Percentiles rank a stretch among this genome's conserved stretches.
These are phyloP conservation scores for Biscogniauxia mediterranea DNA, from an alignment of 2,329 filamentous ascomycete genomes.

Conservation along the genomic window DNA sequence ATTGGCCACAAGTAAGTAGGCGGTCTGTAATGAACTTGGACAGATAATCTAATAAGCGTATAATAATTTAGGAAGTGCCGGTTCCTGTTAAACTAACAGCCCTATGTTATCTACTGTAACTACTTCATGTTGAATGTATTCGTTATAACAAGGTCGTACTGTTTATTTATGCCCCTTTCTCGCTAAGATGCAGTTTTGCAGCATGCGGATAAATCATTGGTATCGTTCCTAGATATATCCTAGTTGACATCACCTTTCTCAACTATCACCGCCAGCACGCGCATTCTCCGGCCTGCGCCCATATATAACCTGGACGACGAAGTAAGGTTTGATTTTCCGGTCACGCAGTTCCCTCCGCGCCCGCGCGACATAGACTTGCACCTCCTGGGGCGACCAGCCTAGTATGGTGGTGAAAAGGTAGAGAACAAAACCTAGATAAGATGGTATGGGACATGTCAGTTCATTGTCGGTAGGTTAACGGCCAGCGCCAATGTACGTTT, in stretches of 20 bases:
- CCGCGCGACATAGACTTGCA: conserved; percentile 19
- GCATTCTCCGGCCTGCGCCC: conserved; percentile 19
- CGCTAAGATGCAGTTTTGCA: no score
- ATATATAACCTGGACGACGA: conserved; percentile 23
- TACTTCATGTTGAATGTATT: no score
- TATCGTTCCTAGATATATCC: background rate
- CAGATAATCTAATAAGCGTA: no score
- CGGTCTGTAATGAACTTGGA: no score
- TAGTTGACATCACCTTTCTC: background rate
- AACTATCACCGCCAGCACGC: background rate
- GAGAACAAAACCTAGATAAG: conserved; percentile 26
- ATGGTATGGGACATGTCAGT: background rate
- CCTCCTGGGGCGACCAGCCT: conserved; percentile 25
- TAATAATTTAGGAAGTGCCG: no score
- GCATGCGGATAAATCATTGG: background rate
- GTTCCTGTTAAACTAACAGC: no score
- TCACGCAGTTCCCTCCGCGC: conserved; percentile 24
- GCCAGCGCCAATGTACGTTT: no score
- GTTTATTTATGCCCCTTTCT: no score
- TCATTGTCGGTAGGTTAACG: background rate
- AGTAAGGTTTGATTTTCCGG: conserved; percentile 25
- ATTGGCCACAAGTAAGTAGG: no score
- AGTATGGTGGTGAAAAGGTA: conserved; percentile 27
- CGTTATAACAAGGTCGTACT: no score
- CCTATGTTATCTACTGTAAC: no score